Evolutionary conservation across 192 early-diverging fungal genomes (phyloP).

Genomic region (Neocallimastix lanati): DNA sequence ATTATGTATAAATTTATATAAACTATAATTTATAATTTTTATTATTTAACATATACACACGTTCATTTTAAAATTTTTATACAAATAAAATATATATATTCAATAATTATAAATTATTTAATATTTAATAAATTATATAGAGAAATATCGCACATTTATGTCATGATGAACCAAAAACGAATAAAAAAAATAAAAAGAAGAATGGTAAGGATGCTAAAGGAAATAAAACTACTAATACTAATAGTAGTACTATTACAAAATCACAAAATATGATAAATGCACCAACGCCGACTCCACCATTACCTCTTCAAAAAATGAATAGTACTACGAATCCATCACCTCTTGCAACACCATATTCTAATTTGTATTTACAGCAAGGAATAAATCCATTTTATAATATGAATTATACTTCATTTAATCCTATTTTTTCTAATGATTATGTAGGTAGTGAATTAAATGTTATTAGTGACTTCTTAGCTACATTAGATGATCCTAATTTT

Average conservation of each 20-base stretch:
- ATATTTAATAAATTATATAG: too few relatives aligned
- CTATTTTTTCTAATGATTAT: conserved; percentile 57
- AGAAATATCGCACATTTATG: conserved; percentile 86
- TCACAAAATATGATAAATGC: neutral
- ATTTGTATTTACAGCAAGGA: conserved; percentile 6
- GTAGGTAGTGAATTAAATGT: conserved; percentile 69
- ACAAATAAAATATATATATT: too few relatives aligned
- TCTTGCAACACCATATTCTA: neutral
- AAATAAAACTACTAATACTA: neutral
- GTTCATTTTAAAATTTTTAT: too few relatives aligned
- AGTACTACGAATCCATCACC: conserved; percentile 5
- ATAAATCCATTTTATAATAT: conserved; percentile 3
- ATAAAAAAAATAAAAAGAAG: conserved; percentile 2
- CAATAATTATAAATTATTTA: too few relatives aligned
- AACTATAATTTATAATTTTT: too few relatives aligned
- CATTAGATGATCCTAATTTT: conserved; percentile 22
- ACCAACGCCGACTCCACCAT: neutral
- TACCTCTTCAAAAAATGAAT: neutral
- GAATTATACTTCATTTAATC: conserved; percentile 15
- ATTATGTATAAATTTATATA: too few relatives aligned
- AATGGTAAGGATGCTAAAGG: neutral
- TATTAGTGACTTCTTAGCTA: conserved; percentile 30
- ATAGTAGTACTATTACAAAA: neutral
- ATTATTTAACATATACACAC: too few relatives aligned
- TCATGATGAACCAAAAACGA: conserved; percentile 58